phyloP scores from a whole-genome alignment of 2,329 filamentous ascomycete species.

The Ceratocystis huliohia region DNA sequence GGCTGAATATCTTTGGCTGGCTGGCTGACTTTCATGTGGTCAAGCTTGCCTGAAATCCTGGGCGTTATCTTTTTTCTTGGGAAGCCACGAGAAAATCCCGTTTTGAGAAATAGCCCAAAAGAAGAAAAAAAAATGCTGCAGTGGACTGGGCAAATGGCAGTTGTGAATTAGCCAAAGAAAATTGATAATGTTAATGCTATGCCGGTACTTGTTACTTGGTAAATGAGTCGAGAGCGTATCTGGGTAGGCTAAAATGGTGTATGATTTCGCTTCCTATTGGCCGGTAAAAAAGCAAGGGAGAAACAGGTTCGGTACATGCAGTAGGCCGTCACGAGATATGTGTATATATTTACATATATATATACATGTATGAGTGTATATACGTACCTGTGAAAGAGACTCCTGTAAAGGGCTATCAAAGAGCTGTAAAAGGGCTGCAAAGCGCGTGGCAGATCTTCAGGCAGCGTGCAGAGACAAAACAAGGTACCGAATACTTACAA shows the following conservation, averaged over 20 bases:
- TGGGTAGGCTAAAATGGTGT: not conserved
- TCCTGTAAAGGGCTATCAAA: too few species aligned
- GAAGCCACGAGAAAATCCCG: too few species aligned
- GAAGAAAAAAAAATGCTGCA: too few species aligned
- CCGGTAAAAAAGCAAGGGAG: not conserved
- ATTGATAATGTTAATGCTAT: not conserved
- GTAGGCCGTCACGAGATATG: not conserved
- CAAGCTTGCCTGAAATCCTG: not conserved
- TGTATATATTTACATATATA: not conserved
- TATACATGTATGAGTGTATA: not conserved
- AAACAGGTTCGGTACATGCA: not conserved
- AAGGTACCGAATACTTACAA: not conserved
- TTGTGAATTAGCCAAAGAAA: too few species aligned
- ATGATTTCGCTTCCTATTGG: slow-evolving; percentile 1
- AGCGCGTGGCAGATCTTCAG: not conserved
- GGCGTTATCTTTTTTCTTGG: too few species aligned
- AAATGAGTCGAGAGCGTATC: not conserved
- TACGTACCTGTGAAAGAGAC: not conserved
- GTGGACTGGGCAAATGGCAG: too few species aligned
- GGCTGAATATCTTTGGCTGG: not conserved
- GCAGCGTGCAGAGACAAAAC: not conserved
- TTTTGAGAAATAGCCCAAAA: too few species aligned
- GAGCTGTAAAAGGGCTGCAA: not conserved
- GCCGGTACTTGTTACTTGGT: not conserved
- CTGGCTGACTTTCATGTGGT: not conserved